These are phyloP conservation scores for Rostrohypoxylon terebratum DNA, from an alignment of 495 filamentous ascomycete species.

Conservation along the genomic window DNA sequence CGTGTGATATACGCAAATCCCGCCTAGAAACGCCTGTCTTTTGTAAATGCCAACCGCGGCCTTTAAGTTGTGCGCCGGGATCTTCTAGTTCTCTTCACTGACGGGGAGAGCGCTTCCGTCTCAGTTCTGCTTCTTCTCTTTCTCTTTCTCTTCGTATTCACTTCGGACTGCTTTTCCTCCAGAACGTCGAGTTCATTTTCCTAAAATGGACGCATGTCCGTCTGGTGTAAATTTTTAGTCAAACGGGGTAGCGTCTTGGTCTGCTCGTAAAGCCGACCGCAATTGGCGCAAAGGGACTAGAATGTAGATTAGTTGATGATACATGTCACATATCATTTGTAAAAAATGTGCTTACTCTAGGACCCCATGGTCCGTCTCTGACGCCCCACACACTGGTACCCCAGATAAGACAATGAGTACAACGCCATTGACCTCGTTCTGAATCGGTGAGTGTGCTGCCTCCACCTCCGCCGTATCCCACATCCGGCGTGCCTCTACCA, in stretches of 20 bases:
- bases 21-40: constrained; percentile 37
- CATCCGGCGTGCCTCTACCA: constrained; percentile 78
- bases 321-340: neutral
- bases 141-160: neutral
- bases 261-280: constrained; percentile 87
- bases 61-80: neutral
- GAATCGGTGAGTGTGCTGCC: constrained; percentile 79
- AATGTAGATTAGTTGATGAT: constrained; percentile 32
- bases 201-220: constrained; percentile 57
- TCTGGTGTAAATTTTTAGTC: constrained; percentile 78
- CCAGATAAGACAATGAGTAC: constrained; percentile 88
- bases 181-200: neutral
- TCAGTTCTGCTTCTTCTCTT: neutral
- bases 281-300: constrained; percentile 94
- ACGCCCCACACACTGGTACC: constrained; percentile 94
- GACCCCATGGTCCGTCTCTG: constrained; percentile 86
- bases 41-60: constrained; percentile 17
- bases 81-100: neutral
- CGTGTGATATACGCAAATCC: constrained; percentile 28
- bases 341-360: constrained; percentile 71
- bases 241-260: constrained; percentile 86
- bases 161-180: neutral
- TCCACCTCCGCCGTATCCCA: constrained; percentile 69
- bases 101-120: neutral
- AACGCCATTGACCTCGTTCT: constrained; percentile 89